Evolutionary conservation across 441 rosid genomes (phyloP).

Genomic region (Erodium trifolium): DNA sequence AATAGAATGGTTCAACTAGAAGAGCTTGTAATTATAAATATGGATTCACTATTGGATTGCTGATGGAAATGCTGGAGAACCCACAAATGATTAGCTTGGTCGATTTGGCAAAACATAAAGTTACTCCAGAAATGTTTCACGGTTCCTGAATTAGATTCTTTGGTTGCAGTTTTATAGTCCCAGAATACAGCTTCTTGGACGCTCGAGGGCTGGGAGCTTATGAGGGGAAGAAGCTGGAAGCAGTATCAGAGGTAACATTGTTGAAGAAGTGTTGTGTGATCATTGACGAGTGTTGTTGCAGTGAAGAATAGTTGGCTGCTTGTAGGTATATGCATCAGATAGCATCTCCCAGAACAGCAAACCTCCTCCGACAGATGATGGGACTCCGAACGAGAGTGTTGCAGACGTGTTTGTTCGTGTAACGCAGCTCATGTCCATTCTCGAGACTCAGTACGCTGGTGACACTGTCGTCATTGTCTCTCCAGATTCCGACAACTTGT

Average conservation of each 20-base stretch:
- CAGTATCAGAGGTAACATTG: constrained; percentile 55
- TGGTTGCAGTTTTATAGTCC: constrained; percentile 66
- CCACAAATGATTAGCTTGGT: constrained; percentile 4
- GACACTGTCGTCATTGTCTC: constrained; percentile 66
- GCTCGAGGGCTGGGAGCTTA: constrained; percentile 95
- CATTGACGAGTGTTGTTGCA: background rate
- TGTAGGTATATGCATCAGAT: constrained; percentile 74
- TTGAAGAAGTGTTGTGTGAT: background rate
- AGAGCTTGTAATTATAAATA: background rate
- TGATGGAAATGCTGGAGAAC: background rate
- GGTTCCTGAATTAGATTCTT: background rate
- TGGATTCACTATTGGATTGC: no score
- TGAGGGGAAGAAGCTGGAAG: constrained; percentile 72
- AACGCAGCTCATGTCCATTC: constrained; percentile 91
- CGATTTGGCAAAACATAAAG: background rate
- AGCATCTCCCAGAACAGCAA: constrained; percentile 59
- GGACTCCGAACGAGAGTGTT: constrained; percentile 86
- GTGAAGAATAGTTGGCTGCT: background rate
- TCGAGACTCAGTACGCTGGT: constrained; percentile 81
- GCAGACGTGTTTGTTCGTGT: constrained; percentile 81
- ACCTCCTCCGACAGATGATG: constrained; percentile 84
- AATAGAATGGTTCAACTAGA: background rate
- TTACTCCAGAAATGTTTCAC: no score
- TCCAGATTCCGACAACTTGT: constrained; percentile 88
- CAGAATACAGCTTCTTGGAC: constrained; percentile 86